These are phyloP conservation scores for Capronia epimyces DNA, from an alignment of 2,329 filamentous ascomycete species.

Conservation along the genomic window DNA sequence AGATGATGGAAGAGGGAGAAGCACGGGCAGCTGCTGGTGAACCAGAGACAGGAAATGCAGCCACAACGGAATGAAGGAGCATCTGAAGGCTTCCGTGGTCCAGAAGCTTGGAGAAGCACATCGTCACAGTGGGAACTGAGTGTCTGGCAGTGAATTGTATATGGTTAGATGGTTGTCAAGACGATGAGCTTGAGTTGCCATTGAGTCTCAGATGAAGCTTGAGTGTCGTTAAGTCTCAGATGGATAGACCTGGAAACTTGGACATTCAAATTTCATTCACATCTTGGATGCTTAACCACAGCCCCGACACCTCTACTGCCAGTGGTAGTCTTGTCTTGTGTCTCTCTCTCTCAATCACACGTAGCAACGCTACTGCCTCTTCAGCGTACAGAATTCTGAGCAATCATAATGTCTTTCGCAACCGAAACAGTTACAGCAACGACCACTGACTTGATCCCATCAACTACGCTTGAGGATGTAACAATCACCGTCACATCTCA, in stretches of 20 bases:
- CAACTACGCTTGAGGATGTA: slow-evolving; percentile 10
- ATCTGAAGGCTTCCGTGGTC: background rate
- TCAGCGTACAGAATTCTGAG: background rate
- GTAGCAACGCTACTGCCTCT: background rate
- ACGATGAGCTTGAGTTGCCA: too few relatives aligned
- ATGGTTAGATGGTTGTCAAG: too few relatives aligned
- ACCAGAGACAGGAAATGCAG: slow-evolving; percentile 1
- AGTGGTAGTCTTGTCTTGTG: background rate
- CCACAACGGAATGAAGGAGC: background rate
- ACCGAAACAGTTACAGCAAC: slow-evolving; percentile 11
- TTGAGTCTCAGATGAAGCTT: too few relatives aligned
- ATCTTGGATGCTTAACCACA: too few relatives aligned
- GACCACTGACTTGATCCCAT: slow-evolving; percentile 5
- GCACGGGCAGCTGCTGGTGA: slow-evolving; percentile 9
- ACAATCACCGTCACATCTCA: slow-evolving; percentile 16
- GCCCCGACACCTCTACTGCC: too few relatives aligned
- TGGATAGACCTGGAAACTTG: too few relatives aligned
- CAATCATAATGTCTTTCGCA: slow-evolving; percentile 12
- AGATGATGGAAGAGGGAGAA: slow-evolving; percentile 27
- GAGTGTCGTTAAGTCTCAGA: too few relatives aligned
- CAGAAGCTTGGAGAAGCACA: background rate
- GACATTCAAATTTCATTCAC: too few relatives aligned
- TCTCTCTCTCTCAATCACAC: background rate
- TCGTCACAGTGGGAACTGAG: background rate
- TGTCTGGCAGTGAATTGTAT: too few relatives aligned